Evolutionary conservation across 75 land plant species (phyloP).

Genomic region (Pinus albicaulis): DNA sequence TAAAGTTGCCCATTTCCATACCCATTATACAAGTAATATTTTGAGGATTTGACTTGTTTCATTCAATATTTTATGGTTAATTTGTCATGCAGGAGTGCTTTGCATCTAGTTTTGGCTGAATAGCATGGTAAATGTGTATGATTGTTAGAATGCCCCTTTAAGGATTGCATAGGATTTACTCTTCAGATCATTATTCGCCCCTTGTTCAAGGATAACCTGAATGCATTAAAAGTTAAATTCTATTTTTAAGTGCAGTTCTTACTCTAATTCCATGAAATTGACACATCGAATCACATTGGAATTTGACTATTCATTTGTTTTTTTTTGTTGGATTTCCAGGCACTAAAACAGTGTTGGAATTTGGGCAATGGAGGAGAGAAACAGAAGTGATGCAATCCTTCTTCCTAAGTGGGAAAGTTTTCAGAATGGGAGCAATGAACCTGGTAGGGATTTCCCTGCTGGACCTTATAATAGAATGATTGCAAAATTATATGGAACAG

Average conservation of each 20-base stretch:
- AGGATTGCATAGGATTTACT: background rate
- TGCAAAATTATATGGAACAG: background rate
- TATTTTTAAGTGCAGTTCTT: background rate
- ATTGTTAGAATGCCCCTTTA: background rate
- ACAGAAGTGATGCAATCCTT: background rate
- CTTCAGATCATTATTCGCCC: background rate
- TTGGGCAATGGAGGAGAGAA: background rate
- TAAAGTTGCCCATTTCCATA: background rate
- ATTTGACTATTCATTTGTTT: background rate
- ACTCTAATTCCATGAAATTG: background rate
- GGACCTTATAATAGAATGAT: background rate
- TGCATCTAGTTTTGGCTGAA: background rate
- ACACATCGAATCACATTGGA: background rate
- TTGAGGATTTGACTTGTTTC: background rate
- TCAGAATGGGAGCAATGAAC: background rate
- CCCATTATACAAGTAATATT: background rate
- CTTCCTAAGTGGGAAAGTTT: slow-evolving; percentile 8
- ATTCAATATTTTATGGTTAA: background rate
- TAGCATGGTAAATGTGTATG: background rate
- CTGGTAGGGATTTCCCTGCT: background rate
- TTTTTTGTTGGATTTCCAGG: background rate
- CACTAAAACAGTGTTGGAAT: background rate
- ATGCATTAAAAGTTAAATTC: background rate
- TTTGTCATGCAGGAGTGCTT: background rate
- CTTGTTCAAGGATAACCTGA: background rate